phyloP scores from a whole-genome alignment of 768 basidiomycete genomes.

The Tricholoma matsutake region DNA sequence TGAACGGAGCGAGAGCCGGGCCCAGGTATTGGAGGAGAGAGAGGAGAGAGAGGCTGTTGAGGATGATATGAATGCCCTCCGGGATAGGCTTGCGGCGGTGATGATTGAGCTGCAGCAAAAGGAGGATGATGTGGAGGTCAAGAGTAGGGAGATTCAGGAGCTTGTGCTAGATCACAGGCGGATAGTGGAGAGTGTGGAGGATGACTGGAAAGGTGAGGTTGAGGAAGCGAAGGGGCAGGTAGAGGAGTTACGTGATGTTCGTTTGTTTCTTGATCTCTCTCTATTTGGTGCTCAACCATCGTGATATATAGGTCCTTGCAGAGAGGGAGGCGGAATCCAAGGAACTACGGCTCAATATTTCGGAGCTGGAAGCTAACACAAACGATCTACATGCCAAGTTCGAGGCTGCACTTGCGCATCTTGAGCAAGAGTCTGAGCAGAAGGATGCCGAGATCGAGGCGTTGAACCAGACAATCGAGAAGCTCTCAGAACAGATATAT shows the following conservation, averaged over 20 bases:
- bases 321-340: slow-evolving; percentile 80
- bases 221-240: slow-evolving; percentile 75
- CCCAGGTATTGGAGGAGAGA: slow-evolving; percentile 63
- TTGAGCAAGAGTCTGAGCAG: slow-evolving; percentile 74
- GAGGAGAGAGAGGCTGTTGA: slow-evolving; percentile 80
- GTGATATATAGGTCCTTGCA: slow-evolving; percentile 52
- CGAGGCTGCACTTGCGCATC: slow-evolving; percentile 68
- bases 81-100: slow-evolving; percentile 76
- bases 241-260: slow-evolving; percentile 75
- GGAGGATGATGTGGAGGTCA: slow-evolving; percentile 83
- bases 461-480: slow-evolving; percentile 75
- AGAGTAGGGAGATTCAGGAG: slow-evolving; percentile 75
- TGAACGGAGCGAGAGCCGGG: slow-evolving; percentile 74
- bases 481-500: slow-evolving; percentile 77
- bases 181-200: slow-evolving; percentile 71
- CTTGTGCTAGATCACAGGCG: slow-evolving; percentile 70
- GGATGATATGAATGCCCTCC: slow-evolving; percentile 66
- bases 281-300: slow-evolving; percentile 7
- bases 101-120: slow-evolving; percentile 83
- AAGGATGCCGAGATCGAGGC: slow-evolving; percentile 77
- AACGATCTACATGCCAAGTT: slow-evolving; percentile 72
- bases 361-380: slow-evolving; percentile 71
- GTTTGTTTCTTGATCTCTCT: slow-evolving; percentile 15
- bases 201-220: slow-evolving; percentile 87
- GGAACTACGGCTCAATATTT: slow-evolving; percentile 67